Conservation (phyloP, 805 yeast genomes). For the Yamadazyma scolyti region DNA sequence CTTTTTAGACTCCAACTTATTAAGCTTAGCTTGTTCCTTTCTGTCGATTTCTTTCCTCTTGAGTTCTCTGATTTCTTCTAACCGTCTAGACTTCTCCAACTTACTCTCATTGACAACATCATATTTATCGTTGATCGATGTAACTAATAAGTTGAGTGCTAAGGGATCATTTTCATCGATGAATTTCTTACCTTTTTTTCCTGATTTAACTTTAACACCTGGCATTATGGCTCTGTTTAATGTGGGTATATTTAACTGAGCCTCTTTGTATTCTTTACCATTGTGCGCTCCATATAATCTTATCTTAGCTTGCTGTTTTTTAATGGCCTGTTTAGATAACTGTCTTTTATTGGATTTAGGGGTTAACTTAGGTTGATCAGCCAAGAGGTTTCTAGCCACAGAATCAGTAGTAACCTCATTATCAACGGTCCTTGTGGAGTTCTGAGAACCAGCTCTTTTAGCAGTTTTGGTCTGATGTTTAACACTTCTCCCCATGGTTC, state of each 20-base stretch:
- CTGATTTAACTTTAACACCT: slow-evolving; percentile 70
- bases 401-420: slow-evolving; percentile 67
- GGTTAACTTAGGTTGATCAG: slow-evolving; percentile 54
- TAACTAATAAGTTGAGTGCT: slow-evolving; percentile 65
- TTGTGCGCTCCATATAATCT: slow-evolving; percentile 65
- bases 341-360: slow-evolving; percentile 53
- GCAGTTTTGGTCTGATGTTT: slow-evolving; percentile 54
- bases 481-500: too few species aligned
- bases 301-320: slow-evolving; percentile 62
- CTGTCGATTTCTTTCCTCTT: slow-evolving; percentile 84
- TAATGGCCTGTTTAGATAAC: slow-evolving; percentile 49
- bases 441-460: slow-evolving; percentile 51
- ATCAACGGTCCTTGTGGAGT: slow-evolving; percentile 52
- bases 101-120: slow-evolving; percentile 83
- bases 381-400: slow-evolving; percentile 65
- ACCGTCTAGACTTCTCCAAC: slow-evolving; percentile 81
- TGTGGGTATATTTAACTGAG: slow-evolving; percentile 73
- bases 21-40: slow-evolving; percentile 67
- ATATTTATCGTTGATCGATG: slow-evolving; percentile 75
- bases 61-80: slow-evolving; percentile 85
- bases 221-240: slow-evolving; percentile 83
- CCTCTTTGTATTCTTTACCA: slow-evolving; percentile 63
- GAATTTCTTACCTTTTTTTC: slow-evolving; percentile 85
- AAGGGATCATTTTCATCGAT: slow-evolving; percentile 65
- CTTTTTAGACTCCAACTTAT: slow-evolving; percentile 72